These are phyloP conservation scores for Zangia roseola DNA, from an alignment of 768 basidiomycete species.

Conservation along the genomic window DNA sequence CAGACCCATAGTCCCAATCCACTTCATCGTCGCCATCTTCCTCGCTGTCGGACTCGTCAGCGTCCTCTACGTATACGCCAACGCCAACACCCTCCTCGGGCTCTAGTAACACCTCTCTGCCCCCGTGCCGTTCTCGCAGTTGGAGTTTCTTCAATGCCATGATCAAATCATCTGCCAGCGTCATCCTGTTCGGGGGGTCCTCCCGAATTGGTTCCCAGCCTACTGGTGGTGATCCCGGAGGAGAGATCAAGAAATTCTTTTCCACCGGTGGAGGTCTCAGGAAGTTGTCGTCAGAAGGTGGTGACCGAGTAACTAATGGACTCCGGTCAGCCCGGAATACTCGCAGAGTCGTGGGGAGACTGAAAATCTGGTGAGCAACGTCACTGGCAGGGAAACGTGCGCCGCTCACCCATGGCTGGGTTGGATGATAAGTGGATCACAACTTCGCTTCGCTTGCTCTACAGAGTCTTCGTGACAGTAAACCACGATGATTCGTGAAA, in stretches of 20 bases:
- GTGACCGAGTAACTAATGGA: conserved; percentile 46
- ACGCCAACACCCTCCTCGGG: conserved; percentile 71
- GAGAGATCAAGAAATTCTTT: conserved; percentile 97
- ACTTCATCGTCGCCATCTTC: conserved; percentile 26
- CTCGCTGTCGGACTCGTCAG: conserved; percentile 41
- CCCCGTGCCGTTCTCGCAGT: conserved; percentile 40
- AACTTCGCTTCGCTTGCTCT: conserved; percentile 61
- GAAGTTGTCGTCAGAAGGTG: conserved; percentile 26
- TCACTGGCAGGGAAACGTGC: conserved; percentile 2
- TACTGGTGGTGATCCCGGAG: conserved; percentile 94
- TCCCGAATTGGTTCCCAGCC: conserved; percentile 94
- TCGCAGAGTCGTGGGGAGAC: conserved; percentile 51
- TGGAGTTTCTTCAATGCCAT: conserved; percentile 72
- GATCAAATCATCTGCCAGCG: conserved; percentile 88
- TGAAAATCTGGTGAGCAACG: conserved; percentile 27
- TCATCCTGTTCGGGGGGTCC: conserved; percentile 81
- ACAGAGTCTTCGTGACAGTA: conserved; percentile 64
- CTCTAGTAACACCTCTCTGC: conserved; percentile 61
- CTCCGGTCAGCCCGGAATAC: conserved; percentile 76
- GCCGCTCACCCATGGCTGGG: conserved; percentile 49
- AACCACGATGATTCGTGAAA: conserved; percentile 81
- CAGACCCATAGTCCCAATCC: conserved; percentile 62
- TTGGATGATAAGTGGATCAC: conserved; percentile 64
- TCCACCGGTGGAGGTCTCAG: conserved; percentile 77
- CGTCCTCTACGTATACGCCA: conserved; percentile 77